Conservation (phyloP, 768 basidiomycete species). For the Suillus clintonianus region DNA sequence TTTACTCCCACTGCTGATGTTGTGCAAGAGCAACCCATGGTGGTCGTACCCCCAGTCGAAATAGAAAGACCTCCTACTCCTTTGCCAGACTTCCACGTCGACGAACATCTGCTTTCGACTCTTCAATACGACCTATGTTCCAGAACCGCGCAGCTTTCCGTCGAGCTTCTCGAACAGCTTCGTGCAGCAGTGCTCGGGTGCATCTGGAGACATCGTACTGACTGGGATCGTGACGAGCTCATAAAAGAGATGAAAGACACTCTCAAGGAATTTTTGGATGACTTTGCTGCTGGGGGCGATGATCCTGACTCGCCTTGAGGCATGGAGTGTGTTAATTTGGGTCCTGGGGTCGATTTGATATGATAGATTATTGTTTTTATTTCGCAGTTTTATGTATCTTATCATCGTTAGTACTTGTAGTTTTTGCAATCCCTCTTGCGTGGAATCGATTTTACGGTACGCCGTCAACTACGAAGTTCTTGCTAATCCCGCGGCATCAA, state of each 20-base stretch:
- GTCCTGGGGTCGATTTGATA: neutral
- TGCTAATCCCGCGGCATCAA: too few relatives aligned
- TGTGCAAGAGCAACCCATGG: constrained; percentile 17
- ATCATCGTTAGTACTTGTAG: constrained; percentile 2
- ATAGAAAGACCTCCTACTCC: constrained; percentile 68
- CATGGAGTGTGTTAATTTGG: neutral
- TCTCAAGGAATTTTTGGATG: constrained; percentile 67
- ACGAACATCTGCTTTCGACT: constrained; percentile 47
- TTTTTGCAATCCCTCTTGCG: neutral
- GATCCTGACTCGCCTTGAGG: constrained; percentile 8
- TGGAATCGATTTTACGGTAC: too few relatives aligned
- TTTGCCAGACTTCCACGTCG: constrained; percentile 75
- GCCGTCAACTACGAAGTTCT: too few relatives aligned
- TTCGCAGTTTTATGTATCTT: constrained; percentile 20
- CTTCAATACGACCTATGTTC: constrained; percentile 53
- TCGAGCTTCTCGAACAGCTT: constrained; percentile 94
- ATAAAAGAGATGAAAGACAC: constrained; percentile 57
- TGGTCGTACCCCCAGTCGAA: constrained; percentile 31
- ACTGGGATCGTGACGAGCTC: constrained; percentile 80
- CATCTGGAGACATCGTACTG: constrained; percentile 80
- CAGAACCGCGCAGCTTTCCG: constrained; percentile 59
- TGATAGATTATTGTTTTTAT: constrained; percentile 18
- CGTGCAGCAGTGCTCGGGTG: constrained; percentile 78
- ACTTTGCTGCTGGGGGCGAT: constrained; percentile 43
- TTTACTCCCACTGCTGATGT: neutral